Evolutionary conservation across 306 rosid species (phyloP), one percentile per base, ranked within the genome.

Genomic region (Lithocarpus polystachyus): DNA sequence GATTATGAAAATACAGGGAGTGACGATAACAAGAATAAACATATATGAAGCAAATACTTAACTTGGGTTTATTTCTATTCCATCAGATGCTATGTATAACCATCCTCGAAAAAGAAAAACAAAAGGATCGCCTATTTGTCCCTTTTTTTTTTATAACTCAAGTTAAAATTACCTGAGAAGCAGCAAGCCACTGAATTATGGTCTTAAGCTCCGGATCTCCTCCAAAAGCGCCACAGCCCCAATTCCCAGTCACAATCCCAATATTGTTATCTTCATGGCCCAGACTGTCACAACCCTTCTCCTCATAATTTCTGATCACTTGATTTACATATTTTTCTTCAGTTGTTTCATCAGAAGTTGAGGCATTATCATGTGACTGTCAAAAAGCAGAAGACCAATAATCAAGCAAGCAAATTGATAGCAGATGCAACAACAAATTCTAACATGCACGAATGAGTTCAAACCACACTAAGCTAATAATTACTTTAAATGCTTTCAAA

Each of bases 191-290:
- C 73, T 94, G 99, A 74, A 94, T 83, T 60, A 92, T 83, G 80
- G 93, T 8, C 90, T 94, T 94, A 29, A 94, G 83, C 86, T 92
- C 89, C 64, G 97, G 99, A 85, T 94, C 99, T 75, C 99, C 99
- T 68, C 97, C 97, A 82, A 94, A 94, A 29, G 95, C 97, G 69
- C 97, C 97, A 52, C 99, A 94, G 73, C 99, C 99, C 99, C 97
- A 94, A 82, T 94, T 94, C 56, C 97, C 99, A 33, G 99, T 94
- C 29, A 86, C 97, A 86, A 94, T 48, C 81, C 97, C 99, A 79
- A 91, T 56, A 76, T 76, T 48, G 17, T 48, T 79, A 71, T 72
- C 81, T 72, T 53, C 81, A 28, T 45, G 45, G 35, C 68, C 85
- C 81, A 56, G 79, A 81, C 24, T 60, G 62, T 59, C 77, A 20